These are phyloP conservation scores for Chaetoscypha palmicola DNA, from an alignment of 2,329 filamentous ascomycete species.

Conservation along the genomic window DNA sequence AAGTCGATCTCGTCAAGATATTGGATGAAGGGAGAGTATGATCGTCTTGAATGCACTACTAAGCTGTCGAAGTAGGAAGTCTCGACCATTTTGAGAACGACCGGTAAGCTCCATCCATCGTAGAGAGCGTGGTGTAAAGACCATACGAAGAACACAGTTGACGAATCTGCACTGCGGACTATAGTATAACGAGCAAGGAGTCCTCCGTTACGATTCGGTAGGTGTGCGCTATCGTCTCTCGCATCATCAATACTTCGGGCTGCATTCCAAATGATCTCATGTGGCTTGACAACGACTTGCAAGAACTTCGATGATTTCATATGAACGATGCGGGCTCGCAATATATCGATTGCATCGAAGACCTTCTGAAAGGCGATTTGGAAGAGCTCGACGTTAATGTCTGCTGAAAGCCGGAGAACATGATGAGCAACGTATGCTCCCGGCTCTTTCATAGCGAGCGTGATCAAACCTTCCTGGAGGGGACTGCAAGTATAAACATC, in stretches of 20 bases:
- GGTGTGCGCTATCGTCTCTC: not conserved
- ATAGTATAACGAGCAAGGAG: conserved; percentile 15
- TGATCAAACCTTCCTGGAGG: conserved; percentile 34
- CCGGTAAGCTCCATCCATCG: conserved; percentile 43
- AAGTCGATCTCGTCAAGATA: conserved; percentile 38
- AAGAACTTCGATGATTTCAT: conserved; percentile 2
- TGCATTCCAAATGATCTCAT: conserved; percentile 7
- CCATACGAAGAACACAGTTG: conserved; percentile 28
- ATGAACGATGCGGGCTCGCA: conserved; percentile 30
- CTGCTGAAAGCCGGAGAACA: not conserved
- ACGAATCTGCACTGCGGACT: conserved; percentile 5
- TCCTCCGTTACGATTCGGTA: conserved; percentile 6
- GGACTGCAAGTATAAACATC: conserved; percentile 34
- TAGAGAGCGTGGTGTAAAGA: conserved; percentile 21
- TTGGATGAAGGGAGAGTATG: conserved; percentile 38
- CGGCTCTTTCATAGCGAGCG: conserved; percentile 27
- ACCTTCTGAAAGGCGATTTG: not conserved
- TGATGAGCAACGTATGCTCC: conserved; percentile 31
- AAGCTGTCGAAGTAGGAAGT: conserved; percentile 10
- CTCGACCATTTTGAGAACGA: conserved; percentile 24
- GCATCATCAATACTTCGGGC: not conserved
- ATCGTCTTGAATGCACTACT: conserved; percentile 26
- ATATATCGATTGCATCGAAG: conserved; percentile 20
- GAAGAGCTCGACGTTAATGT: not conserved
- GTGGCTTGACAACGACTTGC: conserved; percentile 13